These are phyloP conservation scores for Arachis hypogaea DNA, from an alignment of 306 rosid genomes.

Conservation along the genomic window DNA sequence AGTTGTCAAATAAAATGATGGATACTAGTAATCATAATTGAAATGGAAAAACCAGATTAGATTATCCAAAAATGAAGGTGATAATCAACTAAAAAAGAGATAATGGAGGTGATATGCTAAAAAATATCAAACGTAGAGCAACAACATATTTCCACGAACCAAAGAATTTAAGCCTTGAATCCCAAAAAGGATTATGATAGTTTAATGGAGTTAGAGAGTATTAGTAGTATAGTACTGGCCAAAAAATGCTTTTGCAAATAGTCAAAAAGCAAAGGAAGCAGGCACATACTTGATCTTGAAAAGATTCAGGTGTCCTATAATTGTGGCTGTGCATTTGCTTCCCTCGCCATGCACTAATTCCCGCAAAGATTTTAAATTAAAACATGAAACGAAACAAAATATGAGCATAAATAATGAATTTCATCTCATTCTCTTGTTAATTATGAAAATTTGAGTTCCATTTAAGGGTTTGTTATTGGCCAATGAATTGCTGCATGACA, in stretches of 20 bases:
- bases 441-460: too few relatives aligned
- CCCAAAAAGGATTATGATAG: neutral
- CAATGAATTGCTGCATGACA: too few relatives aligned
- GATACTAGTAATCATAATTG: slow-evolving; percentile 9
- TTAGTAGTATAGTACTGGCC: neutral
- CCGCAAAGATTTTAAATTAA: slow-evolving; percentile 41
- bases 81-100: too few relatives aligned
- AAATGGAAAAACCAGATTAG: neutral
- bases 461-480: too few relatives aligned
- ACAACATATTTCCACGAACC: neutral
- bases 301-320: slow-evolving; percentile 63
- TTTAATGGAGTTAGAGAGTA: neutral
- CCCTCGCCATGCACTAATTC: slow-evolving; percentile 58
- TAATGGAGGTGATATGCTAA: neutral
- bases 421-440: slow-evolving; percentile 6
- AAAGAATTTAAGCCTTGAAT: neutral
- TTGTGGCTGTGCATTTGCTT: slow-evolving; percentile 79
- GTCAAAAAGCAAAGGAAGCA: neutral
- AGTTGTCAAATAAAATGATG: neutral
- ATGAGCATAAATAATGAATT: neutral
- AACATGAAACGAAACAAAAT: neutral
- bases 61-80: too few relatives aligned
- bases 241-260: neutral
- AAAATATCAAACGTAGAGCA: neutral
- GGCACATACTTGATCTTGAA: slow-evolving; percentile 61